Evolutionary conservation across 2,329 filamentous ascomycete genomes (phyloP).

Genomic region (Penicillium sp.): DNA sequence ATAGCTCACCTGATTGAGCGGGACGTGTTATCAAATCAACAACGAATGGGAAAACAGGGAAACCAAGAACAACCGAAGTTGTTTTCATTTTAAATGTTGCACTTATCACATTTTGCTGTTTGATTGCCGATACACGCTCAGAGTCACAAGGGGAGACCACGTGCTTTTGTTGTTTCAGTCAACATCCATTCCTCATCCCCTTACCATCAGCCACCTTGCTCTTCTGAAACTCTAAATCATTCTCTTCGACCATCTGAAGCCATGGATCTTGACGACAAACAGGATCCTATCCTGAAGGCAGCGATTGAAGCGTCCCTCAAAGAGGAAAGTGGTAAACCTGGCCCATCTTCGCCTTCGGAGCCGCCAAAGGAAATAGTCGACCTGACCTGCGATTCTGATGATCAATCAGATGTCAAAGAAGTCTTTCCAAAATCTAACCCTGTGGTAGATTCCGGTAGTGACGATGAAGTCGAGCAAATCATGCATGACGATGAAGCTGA

Average conservation of each 20-base stretch:
- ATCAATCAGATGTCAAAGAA: constrained; percentile 25
- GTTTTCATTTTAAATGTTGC: not conserved
- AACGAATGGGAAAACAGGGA: not conserved
- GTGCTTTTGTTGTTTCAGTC: not conserved
- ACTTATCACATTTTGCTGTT: not conserved
- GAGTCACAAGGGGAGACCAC: not conserved
- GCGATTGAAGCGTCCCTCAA: constrained; percentile 6
- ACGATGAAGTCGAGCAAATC: constrained; percentile 12
- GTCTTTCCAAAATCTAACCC: constrained; percentile 30
- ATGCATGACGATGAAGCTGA: constrained; percentile 33
- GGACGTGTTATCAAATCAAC: not conserved
- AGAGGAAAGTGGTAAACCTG: not conserved
- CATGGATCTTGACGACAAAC: not conserved
- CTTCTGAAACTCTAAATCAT: not conserved
- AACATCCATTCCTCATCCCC: not conserved
- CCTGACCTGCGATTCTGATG: constrained; percentile 33
- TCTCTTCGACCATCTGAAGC: not conserved
- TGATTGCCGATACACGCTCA: not conserved
- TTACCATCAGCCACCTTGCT: not conserved
- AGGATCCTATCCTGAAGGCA: not conserved
- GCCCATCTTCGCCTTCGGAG: not conserved
- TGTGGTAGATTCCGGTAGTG: constrained; percentile 26
- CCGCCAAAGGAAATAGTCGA: constrained; percentile 26
- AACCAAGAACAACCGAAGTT: not conserved
- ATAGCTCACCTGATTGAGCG: not conserved